Evolutionary conservation across 148 eudicot genomes (phyloP), one percentile per base, ranked within the genome.

Genomic region (Simmondsia chinensis): DNA sequence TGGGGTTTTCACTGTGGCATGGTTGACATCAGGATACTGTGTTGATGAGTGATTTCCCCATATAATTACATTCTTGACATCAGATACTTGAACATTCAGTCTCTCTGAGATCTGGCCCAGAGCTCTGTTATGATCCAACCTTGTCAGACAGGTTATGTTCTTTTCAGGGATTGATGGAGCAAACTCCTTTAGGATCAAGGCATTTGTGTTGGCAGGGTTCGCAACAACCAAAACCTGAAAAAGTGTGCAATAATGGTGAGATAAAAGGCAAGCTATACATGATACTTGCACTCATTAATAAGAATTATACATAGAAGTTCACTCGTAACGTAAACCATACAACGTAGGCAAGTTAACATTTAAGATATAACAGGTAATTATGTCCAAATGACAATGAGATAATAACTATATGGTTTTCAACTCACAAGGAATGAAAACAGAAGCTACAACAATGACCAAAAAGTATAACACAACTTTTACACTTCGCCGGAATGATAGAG

Each of bases 11-110:
- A 85, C 95, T 6, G 88, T 79, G 4, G 97, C 95, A 59, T 91
- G 97, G 74, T 76, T 85, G 58, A 91, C 97, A 76, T 91, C 97
- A 40, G 97, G 97, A 55, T 85, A 91, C 56, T 91, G 97, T 16
- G 79, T 61, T 36, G 97, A 91, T 21, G 97, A 91, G 75, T 91
- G 97, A 52, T 91, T 91, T 33, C 97, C 97, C 97, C 97, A 91
- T 34, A 91, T 91, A n/a, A 85, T 85, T 9, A 70, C 95, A 53
- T 91, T 91, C 71, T 91, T 91, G 15, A 91, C 95, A 58, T 91
- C 94, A 35, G 76, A 79, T 0, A 91, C 95, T 46, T 77, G 94
- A 41, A 82, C 79, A 50, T 68, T 74, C 58, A 91, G 48, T 68
- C 82, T 76, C 75, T 91, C 97, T 2, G 97, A 85, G 50, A 91